Evolutionary conservation across 176 grass and related monocot species (phyloP).

Genomic region (Urochloa ruziziensis): DNA sequence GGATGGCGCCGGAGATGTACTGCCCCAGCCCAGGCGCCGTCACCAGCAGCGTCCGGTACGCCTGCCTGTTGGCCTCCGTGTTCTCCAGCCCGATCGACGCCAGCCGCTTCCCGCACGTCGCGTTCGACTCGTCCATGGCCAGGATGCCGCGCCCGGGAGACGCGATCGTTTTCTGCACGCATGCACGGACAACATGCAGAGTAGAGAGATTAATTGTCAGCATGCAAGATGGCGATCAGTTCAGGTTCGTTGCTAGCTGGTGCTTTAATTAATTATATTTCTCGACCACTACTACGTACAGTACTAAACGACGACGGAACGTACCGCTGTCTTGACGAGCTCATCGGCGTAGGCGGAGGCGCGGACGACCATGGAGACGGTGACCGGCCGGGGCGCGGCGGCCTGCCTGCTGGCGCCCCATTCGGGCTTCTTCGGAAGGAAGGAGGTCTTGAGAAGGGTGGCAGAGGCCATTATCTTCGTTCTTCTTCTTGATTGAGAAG

Average conservation of each 20-base stretch:
- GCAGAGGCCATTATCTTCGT: conserved; percentile 61
- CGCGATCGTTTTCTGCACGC: conserved; percentile 74
- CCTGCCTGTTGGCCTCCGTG: conserved; percentile 67
- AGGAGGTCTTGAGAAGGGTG: conserved; percentile 83
- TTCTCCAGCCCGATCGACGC: conserved; percentile 76
- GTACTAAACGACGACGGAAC: not conserved
- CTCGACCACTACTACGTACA: no score
- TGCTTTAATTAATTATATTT: no score
- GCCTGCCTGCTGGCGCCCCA: conserved; percentile 43
- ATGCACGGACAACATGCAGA: no score
- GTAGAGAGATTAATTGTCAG: no score
- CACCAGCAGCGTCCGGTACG: conserved; percentile 64
- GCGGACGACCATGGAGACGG: conserved; percentile 71
- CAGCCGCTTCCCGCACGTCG: conserved; percentile 72
- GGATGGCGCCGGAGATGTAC: conserved; percentile 75
- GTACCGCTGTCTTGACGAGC: conserved; percentile 88
- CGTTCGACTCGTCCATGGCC: conserved; percentile 78
- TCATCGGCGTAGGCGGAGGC: conserved; percentile 81
- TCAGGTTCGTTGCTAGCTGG: no score
- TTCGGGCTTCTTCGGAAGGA: conserved; percentile 81
- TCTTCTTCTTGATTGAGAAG: not conserved
- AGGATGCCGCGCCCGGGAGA: conserved; percentile 77
- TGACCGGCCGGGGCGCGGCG: conserved; percentile 14
- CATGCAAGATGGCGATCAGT: no score
- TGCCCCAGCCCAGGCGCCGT: conserved; percentile 42